A percentile compares a stretch with the other conserved stretches of the same genome.
These are phyloP conservation scores for Curvularia eragrostidis DNA, from an alignment of 2,329 filamentous ascomycete species.

Conservation along the genomic window DNA sequence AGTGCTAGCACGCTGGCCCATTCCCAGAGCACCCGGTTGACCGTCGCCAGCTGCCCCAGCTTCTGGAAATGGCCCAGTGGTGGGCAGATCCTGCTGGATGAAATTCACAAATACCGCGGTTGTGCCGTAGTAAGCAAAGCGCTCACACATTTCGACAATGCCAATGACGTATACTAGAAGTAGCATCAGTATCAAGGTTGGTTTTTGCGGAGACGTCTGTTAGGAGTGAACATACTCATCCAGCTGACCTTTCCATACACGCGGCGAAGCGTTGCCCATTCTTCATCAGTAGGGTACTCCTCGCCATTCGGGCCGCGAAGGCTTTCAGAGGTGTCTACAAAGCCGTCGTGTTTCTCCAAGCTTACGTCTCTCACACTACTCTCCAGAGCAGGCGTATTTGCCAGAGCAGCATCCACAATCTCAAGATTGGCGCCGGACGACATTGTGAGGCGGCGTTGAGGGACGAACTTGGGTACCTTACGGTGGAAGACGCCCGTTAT, in stretches of 20 bases:
- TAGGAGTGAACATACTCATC: slow-evolving; percentile 21
- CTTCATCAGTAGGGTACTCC: slow-evolving; percentile 38
- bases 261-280: slow-evolving; percentile 38
- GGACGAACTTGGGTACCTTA: not conserved
- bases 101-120: slow-evolving; percentile 39
- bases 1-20: slow-evolving; percentile 38
- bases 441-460: slow-evolving; percentile 15
- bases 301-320: slow-evolving; percentile 33
- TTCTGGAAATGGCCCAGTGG: slow-evolving; percentile 56
- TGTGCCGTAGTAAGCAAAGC: slow-evolving; percentile 43
- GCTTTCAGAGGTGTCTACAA: slow-evolving; percentile 14
- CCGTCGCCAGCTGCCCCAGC: slow-evolving; percentile 50
- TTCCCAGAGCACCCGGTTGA: slow-evolving; percentile 38
- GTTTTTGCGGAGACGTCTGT: not conserved
- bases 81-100: slow-evolving; percentile 56
- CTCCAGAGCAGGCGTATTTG: slow-evolving; percentile 15
- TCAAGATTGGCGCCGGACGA: slow-evolving; percentile 29
- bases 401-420: slow-evolving; percentile 25
- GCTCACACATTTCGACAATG: slow-evolving; percentile 41
- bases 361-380: slow-evolving; percentile 11
- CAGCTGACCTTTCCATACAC: slow-evolving; percentile 42
- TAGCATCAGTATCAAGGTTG: not conserved
- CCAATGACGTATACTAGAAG: slow-evolving; percentile 35
- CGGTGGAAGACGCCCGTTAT: not conserved
- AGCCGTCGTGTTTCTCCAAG: slow-evolving; percentile 20